phyloP scores from a whole-genome alignment of 345 rosid species.

The Citrus hindsii region DNA sequence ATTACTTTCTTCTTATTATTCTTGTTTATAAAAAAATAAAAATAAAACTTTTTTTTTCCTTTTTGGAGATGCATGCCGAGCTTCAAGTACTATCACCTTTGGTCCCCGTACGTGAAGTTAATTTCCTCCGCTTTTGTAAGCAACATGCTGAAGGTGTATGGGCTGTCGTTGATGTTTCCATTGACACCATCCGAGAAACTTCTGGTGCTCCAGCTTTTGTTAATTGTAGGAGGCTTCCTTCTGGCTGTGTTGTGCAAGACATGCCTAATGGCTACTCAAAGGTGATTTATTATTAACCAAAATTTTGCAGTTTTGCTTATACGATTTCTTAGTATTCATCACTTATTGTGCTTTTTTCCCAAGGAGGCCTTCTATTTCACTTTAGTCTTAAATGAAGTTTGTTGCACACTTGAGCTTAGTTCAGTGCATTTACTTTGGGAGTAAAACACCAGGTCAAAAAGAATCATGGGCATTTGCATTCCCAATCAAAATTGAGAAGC shows the following conservation, averaged over 20 bases:
- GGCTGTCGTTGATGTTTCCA: conserved; percentile 95
- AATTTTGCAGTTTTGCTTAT: background rate
- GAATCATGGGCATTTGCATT: conserved; percentile 26
- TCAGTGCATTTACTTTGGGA: conserved; percentile 20
- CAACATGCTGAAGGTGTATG: conserved; percentile 92
- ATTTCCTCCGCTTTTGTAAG: conserved; percentile 87
- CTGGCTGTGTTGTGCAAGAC: conserved; percentile 95
- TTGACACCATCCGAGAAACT: conserved; percentile 54
- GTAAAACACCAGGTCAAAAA: conserved; percentile 19
- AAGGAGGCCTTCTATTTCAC: conserved; percentile 20
- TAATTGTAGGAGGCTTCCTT: conserved; percentile 85
- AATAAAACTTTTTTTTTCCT: background rate
- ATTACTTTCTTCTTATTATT: background rate
- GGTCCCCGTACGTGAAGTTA: conserved; percentile 87
- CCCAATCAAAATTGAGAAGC: conserved; percentile 24
- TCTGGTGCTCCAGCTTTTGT: conserved; percentile 46
- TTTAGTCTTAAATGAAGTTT: conserved; percentile 29
- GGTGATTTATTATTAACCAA: conserved; percentile 34
- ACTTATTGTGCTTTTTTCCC: conserved; percentile 17
- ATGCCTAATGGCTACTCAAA: conserved; percentile 95
- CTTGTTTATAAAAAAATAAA: no score
- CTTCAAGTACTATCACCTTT: conserved; percentile 85
- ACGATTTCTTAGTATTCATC: background rate
- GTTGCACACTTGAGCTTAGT: conserved; percentile 23
- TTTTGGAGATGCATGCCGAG: conserved; percentile 82